Percentiles rank a stretch among this genome's conserved stretches.
Evolutionary conservation across 305 asterid genomes (phyloP).

Genomic region (Fraxinus floribunda): DNA sequence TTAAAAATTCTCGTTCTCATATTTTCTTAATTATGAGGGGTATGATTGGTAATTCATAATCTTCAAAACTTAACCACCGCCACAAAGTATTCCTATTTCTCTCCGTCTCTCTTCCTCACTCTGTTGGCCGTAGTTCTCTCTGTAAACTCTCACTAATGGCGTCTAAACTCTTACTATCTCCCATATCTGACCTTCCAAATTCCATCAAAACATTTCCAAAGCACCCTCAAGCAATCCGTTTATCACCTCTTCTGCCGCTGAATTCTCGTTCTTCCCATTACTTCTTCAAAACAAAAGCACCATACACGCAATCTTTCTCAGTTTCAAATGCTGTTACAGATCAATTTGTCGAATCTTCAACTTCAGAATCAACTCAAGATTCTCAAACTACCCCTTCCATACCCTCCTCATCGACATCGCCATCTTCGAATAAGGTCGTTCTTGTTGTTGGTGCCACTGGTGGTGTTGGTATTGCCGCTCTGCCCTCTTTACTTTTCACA

Average conservation of each 20-base stretch:
- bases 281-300: slow-evolving; percentile 22
- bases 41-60: not conserved
- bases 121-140: not conserved
- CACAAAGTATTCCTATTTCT: not conserved
- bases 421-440: slow-evolving; percentile 69
- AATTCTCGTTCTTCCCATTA: slow-evolving; percentile 27
- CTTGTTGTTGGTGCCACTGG: slow-evolving; percentile 94
- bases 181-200: slow-evolving; percentile 35
- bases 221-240: slow-evolving; percentile 28
- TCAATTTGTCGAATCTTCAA: slow-evolving; percentile 27
- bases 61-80: not conserved
- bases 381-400: slow-evolving; percentile 13
- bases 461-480: slow-evolving; percentile 67
- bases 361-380: slow-evolving; percentile 30
- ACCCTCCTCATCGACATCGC: not conserved
- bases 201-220: slow-evolving; percentile 15
- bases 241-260: slow-evolving; percentile 26
- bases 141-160: slow-evolving; percentile 36
- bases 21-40: not conserved
- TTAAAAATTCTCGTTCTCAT: too few relatives aligned
- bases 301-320: slow-evolving; percentile 21
- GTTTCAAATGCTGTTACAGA: slow-evolving; percentile 43
- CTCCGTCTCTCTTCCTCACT: not conserved
- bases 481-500: not conserved
- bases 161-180: slow-evolving; percentile 39